Percentiles rank a stretch among this genome's conserved stretches.
Conservation (phyloP, 139 green algal species). For the Chlamydomonas sphaeroides region DNA sequence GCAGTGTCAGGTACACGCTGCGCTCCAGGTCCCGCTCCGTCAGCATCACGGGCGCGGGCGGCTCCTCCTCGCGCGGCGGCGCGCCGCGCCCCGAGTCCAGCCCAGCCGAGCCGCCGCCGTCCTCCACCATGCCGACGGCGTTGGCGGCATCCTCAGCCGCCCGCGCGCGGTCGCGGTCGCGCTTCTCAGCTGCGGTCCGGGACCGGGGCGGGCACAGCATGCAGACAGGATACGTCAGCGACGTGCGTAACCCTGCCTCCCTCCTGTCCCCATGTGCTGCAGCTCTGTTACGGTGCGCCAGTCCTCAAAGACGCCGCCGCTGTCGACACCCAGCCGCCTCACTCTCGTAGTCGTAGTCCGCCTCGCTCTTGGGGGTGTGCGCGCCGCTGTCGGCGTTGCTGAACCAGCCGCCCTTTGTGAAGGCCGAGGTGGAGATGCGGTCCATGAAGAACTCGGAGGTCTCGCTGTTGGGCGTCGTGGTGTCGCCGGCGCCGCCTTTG, state of each 20-base stretch:
- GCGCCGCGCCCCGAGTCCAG: not conserved
- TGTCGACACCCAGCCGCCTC: not conserved
- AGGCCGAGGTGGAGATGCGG: constrained; percentile 56
- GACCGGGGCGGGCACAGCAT: too few species aligned
- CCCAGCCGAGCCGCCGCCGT: not conserved
- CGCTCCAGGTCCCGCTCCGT: constrained; percentile 53
- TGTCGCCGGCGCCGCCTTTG: constrained; percentile 27
- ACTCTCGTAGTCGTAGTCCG: constrained; percentile 32
- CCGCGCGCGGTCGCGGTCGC: not conserved
- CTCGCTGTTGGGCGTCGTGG: constrained; percentile 47
- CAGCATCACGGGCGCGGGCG: constrained; percentile 27
- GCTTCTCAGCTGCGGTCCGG: constrained; percentile 5
- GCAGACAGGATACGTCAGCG: too few species aligned
- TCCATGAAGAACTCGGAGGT: constrained; percentile 63
- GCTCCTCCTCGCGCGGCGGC: not conserved
- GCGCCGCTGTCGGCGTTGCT: constrained; percentile 44
- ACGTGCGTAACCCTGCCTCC: too few species aligned
- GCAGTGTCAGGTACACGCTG: constrained; percentile 52
- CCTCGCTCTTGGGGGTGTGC: constrained; percentile 43
- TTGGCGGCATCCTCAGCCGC: constrained; percentile 20
- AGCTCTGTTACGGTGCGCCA: too few species aligned
- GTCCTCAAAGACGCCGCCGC: too few species aligned
- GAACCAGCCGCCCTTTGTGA: constrained; percentile 42
- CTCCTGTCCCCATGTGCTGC: too few species aligned
- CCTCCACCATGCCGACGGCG: constrained; percentile 7